phyloP scores from a whole-genome alignment of 371 early-diverging fungal species.

The Mortierella sp. region DNA sequence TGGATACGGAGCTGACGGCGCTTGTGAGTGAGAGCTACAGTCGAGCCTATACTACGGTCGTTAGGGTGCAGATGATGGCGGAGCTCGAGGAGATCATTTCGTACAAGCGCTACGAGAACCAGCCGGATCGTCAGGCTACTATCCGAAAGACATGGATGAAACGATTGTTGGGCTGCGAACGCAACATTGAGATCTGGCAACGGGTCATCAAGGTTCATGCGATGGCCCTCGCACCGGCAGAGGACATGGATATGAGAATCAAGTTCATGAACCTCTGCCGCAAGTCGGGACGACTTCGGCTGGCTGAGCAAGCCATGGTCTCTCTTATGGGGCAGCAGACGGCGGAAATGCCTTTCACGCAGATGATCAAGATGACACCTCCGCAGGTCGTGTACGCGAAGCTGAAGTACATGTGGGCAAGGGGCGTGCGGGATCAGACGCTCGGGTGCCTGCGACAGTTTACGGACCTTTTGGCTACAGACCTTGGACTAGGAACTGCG shows the following conservation, averaged over 20 bases:
- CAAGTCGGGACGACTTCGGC: slow-evolving; percentile 86
- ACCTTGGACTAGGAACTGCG: slow-evolving; percentile 55
- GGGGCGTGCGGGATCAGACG: slow-evolving; percentile 68
- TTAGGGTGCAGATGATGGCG: slow-evolving; percentile 95
- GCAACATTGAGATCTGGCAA: slow-evolving; percentile 97
- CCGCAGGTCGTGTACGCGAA: slow-evolving; percentile 93
- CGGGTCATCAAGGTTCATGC: slow-evolving; percentile 89
- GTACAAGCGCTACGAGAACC: slow-evolving; percentile 85
- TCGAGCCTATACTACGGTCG: slow-evolving; percentile 85
- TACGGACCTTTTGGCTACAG: slow-evolving; percentile 67
- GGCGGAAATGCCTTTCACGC: slow-evolving; percentile 22
- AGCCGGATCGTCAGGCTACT: slow-evolving; percentile 79
- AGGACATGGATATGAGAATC: slow-evolving; percentile 95
- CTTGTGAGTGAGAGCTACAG: slow-evolving; percentile 96
- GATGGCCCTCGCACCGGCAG: slow-evolving; percentile 89
- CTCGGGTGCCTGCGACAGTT: slow-evolving; percentile 70
- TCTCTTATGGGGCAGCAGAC: slow-evolving; percentile 66
- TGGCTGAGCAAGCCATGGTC: slow-evolving; percentile 84
- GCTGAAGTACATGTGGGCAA: slow-evolving; percentile 95
- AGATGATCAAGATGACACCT: slow-evolving; percentile 56
- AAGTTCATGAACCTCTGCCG: slow-evolving; percentile 96
- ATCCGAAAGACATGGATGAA: slow-evolving; percentile 94
- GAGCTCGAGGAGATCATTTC: slow-evolving; percentile 97
- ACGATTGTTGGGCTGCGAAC: slow-evolving; percentile 88
- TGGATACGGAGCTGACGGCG: slow-evolving; percentile 92